Percentiles rank a stretch among this genome's conserved stretches.
Conservation (phyloP, 441 rosid species). For the Melianthus villosus region DNA sequence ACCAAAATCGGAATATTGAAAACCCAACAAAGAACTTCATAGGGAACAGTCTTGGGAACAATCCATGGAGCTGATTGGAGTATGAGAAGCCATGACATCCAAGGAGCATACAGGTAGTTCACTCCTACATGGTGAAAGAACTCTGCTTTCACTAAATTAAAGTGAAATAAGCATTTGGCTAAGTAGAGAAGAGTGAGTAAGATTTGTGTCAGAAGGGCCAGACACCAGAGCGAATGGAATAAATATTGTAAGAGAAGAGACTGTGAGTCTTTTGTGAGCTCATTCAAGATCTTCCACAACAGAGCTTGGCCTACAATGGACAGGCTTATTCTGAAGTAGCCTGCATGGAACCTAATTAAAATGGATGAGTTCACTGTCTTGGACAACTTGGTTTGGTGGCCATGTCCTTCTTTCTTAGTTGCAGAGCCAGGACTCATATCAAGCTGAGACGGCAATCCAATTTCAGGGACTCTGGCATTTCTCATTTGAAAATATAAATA, state of each 20-base stretch:
- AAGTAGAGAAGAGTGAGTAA: slow-evolving; percentile 15
- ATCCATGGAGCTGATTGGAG: slow-evolving; percentile 36
- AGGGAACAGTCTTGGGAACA: slow-evolving; percentile 8
- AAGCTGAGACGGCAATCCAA: too few relatives aligned
- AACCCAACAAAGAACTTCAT: slow-evolving; percentile 22
- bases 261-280: slow-evolving; percentile 9
- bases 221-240: slow-evolving; percentile 21
- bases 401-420: too few relatives aligned
- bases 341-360: slow-evolving; percentile 24
- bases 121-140: slow-evolving; percentile 34
- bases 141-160: slow-evolving; percentile 22
- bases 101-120: slow-evolving; percentile 46
- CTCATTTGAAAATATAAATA: too few relatives aligned
- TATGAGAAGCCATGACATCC: slow-evolving; percentile 39
- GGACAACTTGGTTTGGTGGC: too few relatives aligned
- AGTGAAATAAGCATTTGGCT: slow-evolving; percentile 17
- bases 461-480: too few relatives aligned
- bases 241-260: slow-evolving; percentile 5
- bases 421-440: too few relatives aligned
- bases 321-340: slow-evolving; percentile 26
- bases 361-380: too few relatives aligned
- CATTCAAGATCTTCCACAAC: slow-evolving; percentile 26
- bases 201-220: slow-evolving; percentile 13
- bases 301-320: slow-evolving; percentile 26
- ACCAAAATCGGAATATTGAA: slow-evolving; percentile 30